Evolutionary conservation across 257 asterid species (phyloP), one percentile per base, ranked within the genome.

Genomic region (Cordia subcordata): DNA sequence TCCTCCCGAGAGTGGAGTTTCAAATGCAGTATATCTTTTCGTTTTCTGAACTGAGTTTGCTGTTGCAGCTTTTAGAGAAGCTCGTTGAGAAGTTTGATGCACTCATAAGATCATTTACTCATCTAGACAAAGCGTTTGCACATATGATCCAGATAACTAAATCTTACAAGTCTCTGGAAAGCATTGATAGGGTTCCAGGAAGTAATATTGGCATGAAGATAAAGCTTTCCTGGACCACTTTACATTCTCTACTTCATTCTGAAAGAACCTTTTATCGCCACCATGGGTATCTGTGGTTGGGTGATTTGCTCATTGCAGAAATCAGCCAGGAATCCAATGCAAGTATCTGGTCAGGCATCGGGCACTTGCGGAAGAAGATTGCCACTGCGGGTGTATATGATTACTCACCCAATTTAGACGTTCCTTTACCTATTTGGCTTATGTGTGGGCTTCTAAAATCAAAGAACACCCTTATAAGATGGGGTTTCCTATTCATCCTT

Each of bases 191-290:
- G 72, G 81, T 73, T 73, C 75, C 67, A 52, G 84, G n/a, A n/a
- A n/a, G 72, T 58, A 61, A 73, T 49, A 64, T 76, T 61, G 73
- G 85, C 49, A 74, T 76, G 83, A 80, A 83, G 45, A 81, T 84
- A 56, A 85, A 87, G 75, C 84, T 81, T 53, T 79, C 82, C 40
- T 89, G 97, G 97, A 82, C 96, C 70, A 93, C 90, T 63, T 82
- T 93, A 64, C 99, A 93, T 77, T 93, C 99, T 75, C 94, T 93
- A 76, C 95, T 93, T 64, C 99, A 89, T 77, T 93, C 99, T 60
- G 92, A 87, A 68, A 76, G 95, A 64, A 54, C 55, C 35, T 78
- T 78, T 63, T 81, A 85, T 74, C 96, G 97, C 19, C 99, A 87
- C 77, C 85, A 93, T 76, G 97, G 99, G 33, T 83, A 89, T 69